Evolutionary conservation across 768 basidiomycete genomes (phyloP), one percentile per base, ranked within the genome.

Genomic region (Daedalea quercina): DNA sequence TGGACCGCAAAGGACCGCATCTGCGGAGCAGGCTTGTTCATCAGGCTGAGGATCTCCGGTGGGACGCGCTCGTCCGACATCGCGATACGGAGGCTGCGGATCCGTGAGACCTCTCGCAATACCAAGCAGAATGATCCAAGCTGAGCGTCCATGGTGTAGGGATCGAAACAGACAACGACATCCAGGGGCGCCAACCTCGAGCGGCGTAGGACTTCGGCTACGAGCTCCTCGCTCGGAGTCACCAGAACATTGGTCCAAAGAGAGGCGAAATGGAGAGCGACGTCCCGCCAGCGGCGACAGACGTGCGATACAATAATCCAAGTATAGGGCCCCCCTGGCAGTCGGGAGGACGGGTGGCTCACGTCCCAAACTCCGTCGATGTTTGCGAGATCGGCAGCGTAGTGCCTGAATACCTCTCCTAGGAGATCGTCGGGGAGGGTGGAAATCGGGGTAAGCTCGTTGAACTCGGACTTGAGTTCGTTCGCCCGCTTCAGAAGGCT

Each of bases 161-260:
- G n/a, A n/a, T n/a, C n/a, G n/a, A n/a, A n/a, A n/a, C n/a, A n/a
- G n/a, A n/a, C n/a, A n/a, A n/a, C n/a, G n/a, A 45, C 44, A 17
- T 25, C 20, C 44, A 45, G 44, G 8, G 24, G 44, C 8, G 15
- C 24, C 22, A 7, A 23, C 22, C 24, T 25, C 17, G 44, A 12
- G 9, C 44, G 44, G 3, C 44, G 44, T 13, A 45, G 44, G 8
- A 45, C 13, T 45, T 45, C 44, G 8, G 44, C 24, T 8, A 45
- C 26, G 24, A 24, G 22, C 4, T 26, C 24, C 13, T 17, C 9
- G 9, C 47, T 9, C 6, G 2, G 9, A 23, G 11, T 25, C 82
- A 28, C 17, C 4, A 15, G 28, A 9, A 50, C 22, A 9, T 22
- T 37, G 9, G 34, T 40, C 49, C 49, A 50, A 6, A 50, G 49